Evolutionary conservation across 805 yeast species (phyloP).

Genomic region (Kuraishia cidri): DNA sequence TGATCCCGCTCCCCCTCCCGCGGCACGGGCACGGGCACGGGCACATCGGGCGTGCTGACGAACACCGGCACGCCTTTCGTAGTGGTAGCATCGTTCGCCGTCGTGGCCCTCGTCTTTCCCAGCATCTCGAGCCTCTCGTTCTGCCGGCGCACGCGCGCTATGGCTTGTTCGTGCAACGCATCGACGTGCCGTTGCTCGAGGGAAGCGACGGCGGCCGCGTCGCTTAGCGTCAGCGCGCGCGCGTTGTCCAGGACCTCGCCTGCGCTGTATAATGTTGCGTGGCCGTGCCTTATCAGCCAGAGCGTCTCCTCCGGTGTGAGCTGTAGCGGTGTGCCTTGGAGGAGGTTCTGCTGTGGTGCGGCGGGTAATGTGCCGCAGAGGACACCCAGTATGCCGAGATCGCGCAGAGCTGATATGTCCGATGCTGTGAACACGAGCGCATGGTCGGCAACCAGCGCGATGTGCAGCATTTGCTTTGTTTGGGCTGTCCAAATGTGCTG

Average conservation of each 20-base stretch:
- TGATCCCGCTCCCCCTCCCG: background rate
- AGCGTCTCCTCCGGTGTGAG: slow-evolving; percentile 65
- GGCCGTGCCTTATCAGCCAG: slow-evolving; percentile 38
- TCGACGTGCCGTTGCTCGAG: background rate
- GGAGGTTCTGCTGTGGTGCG: slow-evolving; percentile 92
- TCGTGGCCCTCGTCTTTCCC: background rate
- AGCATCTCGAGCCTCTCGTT: background rate
- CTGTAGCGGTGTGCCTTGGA: slow-evolving; percentile 75
- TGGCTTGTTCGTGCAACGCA: background rate
- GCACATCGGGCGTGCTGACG: too few species aligned
- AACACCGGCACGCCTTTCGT: too few species aligned
- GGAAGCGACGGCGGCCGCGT: slow-evolving; percentile 3
- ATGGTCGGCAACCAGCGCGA: background rate
- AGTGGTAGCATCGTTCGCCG: too few species aligned
- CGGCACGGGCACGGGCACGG: too few species aligned
- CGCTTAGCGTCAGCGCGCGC: slow-evolving; percentile 2
- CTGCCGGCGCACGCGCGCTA: too few species aligned
- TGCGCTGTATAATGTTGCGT: slow-evolving; percentile 6
- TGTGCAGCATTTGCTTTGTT: background rate
- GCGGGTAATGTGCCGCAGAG: slow-evolving; percentile 76
- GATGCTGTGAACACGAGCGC: background rate
- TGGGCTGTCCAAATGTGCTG: background rate
- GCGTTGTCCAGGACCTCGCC: background rate
- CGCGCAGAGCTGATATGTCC: background rate
- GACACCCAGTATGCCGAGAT: slow-evolving; percentile 59